Evolutionary conservation across 202 grass and related monocot species (phyloP).

Genomic region (Dendrocalamus latiflorus): DNA sequence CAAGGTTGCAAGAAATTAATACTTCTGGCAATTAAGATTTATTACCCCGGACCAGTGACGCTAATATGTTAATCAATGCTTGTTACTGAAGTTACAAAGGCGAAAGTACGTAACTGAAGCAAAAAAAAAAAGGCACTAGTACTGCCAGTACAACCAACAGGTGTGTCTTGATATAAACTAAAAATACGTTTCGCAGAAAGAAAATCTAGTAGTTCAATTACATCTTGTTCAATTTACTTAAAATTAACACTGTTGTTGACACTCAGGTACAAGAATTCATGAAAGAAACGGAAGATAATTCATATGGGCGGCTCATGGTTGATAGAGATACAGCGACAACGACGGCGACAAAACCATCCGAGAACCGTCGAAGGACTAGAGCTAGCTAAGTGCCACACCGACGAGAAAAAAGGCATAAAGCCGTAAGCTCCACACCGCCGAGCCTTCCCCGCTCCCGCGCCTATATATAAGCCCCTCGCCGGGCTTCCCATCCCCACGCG

Average conservation of each 20-base stretch:
- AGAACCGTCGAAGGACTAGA: not conserved
- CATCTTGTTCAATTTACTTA: not conserved
- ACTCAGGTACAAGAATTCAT: not conserved
- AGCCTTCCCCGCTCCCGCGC: not conserved
- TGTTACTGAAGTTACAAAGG: not conserved
- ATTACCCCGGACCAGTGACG: not conserved
- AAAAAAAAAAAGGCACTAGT: not conserved
- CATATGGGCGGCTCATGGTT: not conserved
- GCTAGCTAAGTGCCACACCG: not conserved
- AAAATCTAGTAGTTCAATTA: not conserved
- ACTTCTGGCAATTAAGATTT: not conserved
- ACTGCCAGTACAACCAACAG: not conserved
- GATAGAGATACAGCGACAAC: not conserved
- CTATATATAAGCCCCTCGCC: slow-evolving; percentile 8
- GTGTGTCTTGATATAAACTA: not conserved
- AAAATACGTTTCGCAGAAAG: not conserved
- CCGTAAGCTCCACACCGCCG: not conserved
- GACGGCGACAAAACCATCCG: not conserved
- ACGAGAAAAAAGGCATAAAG: too few relatives aligned
- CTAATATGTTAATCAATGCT: not conserved
- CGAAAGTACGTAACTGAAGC: slow-evolving; percentile 35
- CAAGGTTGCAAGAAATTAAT: not conserved
- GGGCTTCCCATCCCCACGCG: slow-evolving; percentile 13
- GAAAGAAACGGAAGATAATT: not conserved
- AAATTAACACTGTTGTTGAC: not conserved